These are phyloP conservation scores for Solioccasus polychromus DNA, from an alignment of 768 basidiomycete species.

Conservation along the genomic window DNA sequence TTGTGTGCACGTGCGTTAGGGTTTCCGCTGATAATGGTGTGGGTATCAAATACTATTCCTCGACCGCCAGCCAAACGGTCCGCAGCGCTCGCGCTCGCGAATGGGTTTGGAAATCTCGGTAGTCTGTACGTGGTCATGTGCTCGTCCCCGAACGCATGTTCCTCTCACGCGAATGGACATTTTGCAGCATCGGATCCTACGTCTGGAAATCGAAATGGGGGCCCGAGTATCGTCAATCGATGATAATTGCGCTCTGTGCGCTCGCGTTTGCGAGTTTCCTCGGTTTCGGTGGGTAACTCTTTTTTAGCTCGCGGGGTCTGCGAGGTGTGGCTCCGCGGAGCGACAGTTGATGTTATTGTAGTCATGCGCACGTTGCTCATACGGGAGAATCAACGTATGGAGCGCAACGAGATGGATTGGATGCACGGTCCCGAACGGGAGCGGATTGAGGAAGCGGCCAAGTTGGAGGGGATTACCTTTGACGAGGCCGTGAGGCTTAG, in stretches of 20 bases:
- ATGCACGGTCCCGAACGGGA: constrained; percentile 44
- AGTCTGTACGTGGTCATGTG: constrained; percentile 43
- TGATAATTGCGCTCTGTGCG: constrained; percentile 48
- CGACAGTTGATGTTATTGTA: no score
- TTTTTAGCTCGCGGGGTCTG: no score
- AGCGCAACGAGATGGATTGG: constrained; percentile 44
- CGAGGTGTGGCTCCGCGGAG: no score
- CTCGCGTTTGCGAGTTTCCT: constrained; percentile 34
- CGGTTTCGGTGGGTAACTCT: constrained; percentile 30
- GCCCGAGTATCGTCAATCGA: constrained; percentile 59
- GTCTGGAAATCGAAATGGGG: constrained; percentile 61
- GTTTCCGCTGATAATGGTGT: constrained; percentile 48
- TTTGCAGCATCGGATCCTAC: constrained; percentile 54
- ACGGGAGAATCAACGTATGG: constrained; percentile 48
- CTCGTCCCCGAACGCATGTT: background rate
- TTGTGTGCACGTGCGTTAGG: no score
- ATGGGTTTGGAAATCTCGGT: constrained; percentile 57
- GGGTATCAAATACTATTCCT: constrained; percentile 60
- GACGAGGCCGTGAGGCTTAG: constrained; percentile 57
- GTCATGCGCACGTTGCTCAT: constrained; percentile 46
- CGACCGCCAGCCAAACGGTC: constrained; percentile 54
- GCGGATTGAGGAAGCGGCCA: constrained; percentile 56
- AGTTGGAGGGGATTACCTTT: constrained; percentile 56
- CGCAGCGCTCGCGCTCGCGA: constrained; percentile 61
- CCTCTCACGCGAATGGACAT: background rate